These are phyloP conservation scores for Spizellomyces punctatus DNA, from an alignment of 192 early-diverging fungal species.

Conservation along the genomic window DNA sequence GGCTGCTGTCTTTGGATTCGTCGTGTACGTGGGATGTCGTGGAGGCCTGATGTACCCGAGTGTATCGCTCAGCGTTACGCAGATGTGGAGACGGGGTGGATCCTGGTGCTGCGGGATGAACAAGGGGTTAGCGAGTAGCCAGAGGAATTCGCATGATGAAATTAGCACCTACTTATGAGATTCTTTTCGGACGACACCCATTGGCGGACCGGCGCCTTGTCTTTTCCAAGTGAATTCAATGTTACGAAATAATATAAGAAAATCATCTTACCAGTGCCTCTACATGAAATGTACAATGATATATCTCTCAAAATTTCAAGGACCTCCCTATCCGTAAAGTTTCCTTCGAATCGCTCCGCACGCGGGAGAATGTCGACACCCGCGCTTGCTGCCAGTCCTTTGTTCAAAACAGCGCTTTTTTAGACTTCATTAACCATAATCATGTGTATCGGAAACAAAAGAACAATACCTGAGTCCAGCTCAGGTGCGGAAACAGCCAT, in stretches of 20 bases:
- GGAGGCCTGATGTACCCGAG: background rate
- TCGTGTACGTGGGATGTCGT: too few relatives aligned
- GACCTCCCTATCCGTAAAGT: background rate
- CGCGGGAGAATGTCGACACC: too few relatives aligned
- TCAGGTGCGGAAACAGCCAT: too few relatives aligned
- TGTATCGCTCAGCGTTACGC: background rate
- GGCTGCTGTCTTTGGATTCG: too few relatives aligned
- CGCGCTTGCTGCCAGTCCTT: too few relatives aligned
- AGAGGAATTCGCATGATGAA: background rate
- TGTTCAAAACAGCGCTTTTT: too few relatives aligned
- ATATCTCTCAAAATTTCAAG: constrained; percentile 1
- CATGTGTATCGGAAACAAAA: too few relatives aligned
- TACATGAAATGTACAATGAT: background rate
- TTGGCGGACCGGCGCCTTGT: background rate
- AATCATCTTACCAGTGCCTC: background rate
- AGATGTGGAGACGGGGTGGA: background rate
- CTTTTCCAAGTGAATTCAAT: background rate
- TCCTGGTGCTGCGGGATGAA: background rate
- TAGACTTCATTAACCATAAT: too few relatives aligned
- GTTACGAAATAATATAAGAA: background rate
- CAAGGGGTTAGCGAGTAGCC: background rate
- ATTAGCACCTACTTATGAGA: background rate
- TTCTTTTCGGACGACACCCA: constrained; percentile 1
- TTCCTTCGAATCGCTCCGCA: too few relatives aligned
- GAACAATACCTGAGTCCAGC: too few relatives aligned